A percentile compares a stretch with the other conserved stretches of the same genome.
phyloP scores from a whole-genome alignment of 83 land plant genomes.

The Diphasiastrum complanatum region DNA sequence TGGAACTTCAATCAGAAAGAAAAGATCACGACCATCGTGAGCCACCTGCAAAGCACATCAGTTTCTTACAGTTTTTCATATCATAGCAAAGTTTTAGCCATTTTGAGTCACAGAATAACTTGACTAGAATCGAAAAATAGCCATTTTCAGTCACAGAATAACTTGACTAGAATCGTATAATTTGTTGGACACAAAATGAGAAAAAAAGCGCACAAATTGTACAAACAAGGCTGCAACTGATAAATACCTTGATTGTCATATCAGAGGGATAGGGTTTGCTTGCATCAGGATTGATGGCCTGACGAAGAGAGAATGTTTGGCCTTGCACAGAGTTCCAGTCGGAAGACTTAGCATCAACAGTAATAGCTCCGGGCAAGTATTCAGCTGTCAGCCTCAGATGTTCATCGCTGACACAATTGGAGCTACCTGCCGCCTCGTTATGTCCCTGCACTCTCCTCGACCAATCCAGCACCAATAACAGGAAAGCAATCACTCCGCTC shows the following conservation, averaged over 20 bases:
- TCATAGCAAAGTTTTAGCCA: neutral
- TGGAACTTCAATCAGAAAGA: slow-evolving; percentile 31
- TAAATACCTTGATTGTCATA: slow-evolving; percentile 30
- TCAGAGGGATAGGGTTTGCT: slow-evolving; percentile 21
- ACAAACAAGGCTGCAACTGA: slow-evolving; percentile 1
- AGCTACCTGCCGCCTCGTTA: too few species aligned
- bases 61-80: neutral
- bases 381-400: slow-evolving; percentile 12
- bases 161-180: neutral
- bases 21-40: slow-evolving; percentile 39
- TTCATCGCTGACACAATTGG: slow-evolving; percentile 1
- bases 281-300: slow-evolving; percentile 27
- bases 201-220: neutral
- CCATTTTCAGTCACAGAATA: neutral
- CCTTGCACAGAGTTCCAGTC: slow-evolving; percentile 27
- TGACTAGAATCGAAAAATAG: neutral
- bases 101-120: neutral
- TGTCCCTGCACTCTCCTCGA: too few species aligned
- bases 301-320: slow-evolving; percentile 15
- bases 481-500: too few species aligned
- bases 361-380: slow-evolving; percentile 33
- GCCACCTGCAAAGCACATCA: slow-evolving; percentile 24
- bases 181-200: neutral
- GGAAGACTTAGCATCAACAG: slow-evolving; percentile 24
- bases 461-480: too few species aligned